Evolutionary conservation across 495 filamentous ascomycete genomes (phyloP).

Genomic region (Neurospora pannonica): DNA sequence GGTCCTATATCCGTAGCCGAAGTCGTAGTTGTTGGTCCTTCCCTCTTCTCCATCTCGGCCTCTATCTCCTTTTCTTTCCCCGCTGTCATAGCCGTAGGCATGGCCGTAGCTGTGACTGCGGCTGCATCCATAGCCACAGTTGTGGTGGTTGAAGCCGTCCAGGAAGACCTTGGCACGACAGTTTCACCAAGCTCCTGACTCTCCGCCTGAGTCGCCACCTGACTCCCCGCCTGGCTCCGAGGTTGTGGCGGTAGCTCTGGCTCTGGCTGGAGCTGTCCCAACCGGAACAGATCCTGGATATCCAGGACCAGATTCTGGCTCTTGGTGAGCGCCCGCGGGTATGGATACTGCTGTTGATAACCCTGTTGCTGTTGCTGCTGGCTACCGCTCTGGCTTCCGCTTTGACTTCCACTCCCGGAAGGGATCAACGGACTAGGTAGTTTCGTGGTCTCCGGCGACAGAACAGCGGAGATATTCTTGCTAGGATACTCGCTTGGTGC

Average conservation of each 20-base stretch:
- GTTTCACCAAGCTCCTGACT: neutral
- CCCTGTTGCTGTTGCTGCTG: neutral
- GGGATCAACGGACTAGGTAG: neutral
- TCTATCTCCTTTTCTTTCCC: neutral
- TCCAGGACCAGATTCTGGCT: neutral
- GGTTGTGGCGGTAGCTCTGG: neutral
- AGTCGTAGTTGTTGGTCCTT: neutral
- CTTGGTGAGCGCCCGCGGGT: neutral
- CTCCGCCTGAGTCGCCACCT: neutral
- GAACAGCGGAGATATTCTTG: neutral
- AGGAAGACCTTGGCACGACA: neutral
- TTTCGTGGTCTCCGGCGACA: neutral
- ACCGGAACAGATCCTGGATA: neutral
- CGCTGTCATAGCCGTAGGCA: neutral
- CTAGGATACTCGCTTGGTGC: conserved; percentile 25
- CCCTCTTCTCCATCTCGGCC: neutral
- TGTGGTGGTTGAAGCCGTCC: neutral
- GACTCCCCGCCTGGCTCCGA: neutral
- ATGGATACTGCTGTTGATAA: neutral
- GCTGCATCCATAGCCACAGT: neutral
- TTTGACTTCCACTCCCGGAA: conserved; percentile 2
- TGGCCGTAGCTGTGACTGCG: neutral
- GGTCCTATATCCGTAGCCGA: neutral
- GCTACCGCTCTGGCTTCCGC: neutral
- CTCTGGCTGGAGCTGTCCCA: neutral